Base-by-base conservation (phyloP, 306 rosid genomes). In the Senna siamea region DNA sequence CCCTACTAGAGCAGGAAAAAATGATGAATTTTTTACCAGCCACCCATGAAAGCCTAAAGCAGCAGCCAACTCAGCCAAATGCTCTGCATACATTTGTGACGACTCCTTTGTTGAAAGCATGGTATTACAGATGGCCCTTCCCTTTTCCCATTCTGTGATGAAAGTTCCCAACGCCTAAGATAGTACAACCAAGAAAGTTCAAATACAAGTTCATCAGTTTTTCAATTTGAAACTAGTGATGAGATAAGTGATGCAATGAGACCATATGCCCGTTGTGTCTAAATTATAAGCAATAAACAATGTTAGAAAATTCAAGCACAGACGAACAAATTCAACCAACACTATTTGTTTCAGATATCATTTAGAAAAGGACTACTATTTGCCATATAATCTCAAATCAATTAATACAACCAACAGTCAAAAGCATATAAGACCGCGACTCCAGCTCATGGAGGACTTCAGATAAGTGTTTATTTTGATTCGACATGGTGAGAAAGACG, bases 31-130 rank as follows among this genome's bases (percentile, higher is more conserved):
- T 60, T 15, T 81, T 87, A 94, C 99, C 85, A 94, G 97, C 99
- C 99, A 94, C 20, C 97, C 99, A 72, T 94, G 97, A 17, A 94
- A 94, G 75, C 96, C 92, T 83, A 94, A 85, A 38, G 76, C 82
- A 55, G 76, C 77, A 76, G 96, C 95, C 64, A 94, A 95, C 87
- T 94, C 96, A 1, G 83, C 62, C 78, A 94, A 76, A 63, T 82
- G 83, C 76, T 92, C 90, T 20, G 97, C 99, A 77, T 88, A 92
- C 93, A 87, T 81, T 73, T 85, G 87, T 51, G 96, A 87, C 56
- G 97, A 87, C 62, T 81, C 92, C 82, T 86, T 84, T 22, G 97
- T 84, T 18, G 85, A 78, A 48, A 94, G 87, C 80, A 94, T 73
- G 34, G 51, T 65, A 68, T 94, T 56, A 65, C 90, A 85, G 67